Evolutionary conservation across 2,329 filamentous ascomycete genomes (phyloP).

Genomic region (Penicillium hesseltinei): DNA sequence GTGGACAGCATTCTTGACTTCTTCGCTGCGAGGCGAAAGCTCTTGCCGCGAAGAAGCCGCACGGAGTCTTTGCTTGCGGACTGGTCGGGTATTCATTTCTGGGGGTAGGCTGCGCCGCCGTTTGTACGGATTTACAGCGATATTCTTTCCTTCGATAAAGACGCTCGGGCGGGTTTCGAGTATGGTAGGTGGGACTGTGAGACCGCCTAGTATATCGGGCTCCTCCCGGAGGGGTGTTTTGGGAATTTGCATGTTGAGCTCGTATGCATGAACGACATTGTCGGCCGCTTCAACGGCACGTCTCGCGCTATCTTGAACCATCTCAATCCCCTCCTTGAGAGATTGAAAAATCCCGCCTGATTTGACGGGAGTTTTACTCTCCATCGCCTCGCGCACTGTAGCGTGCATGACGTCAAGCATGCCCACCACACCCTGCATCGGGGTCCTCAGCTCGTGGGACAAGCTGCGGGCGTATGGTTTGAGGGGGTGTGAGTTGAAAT

Average conservation of each 20-base stretch:
- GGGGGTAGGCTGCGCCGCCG: slow-evolving; percentile 43
- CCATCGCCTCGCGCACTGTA: slow-evolving; percentile 65
- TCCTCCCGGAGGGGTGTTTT: slow-evolving; percentile 54
- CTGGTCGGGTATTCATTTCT: slow-evolving; percentile 34
- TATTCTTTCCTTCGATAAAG: slow-evolving; percentile 45
- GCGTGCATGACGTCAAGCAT: slow-evolving; percentile 77
- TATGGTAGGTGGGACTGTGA: slow-evolving; percentile 17
- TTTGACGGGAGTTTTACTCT: slow-evolving; percentile 51
- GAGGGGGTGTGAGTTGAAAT: slow-evolving; percentile 60
- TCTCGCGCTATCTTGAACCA: slow-evolving; percentile 70
- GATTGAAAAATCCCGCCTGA: slow-evolving; percentile 58
- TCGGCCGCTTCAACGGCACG: slow-evolving; percentile 71
- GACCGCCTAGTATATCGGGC: slow-evolving; percentile 33
- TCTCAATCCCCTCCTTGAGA: slow-evolving; percentile 67
- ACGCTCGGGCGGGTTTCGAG: slow-evolving; percentile 40
- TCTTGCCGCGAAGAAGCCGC: slow-evolving; percentile 34
- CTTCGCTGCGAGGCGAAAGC: slow-evolving; percentile 40
- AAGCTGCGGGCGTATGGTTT: slow-evolving; percentile 71
- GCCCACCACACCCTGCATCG: slow-evolving; percentile 73
- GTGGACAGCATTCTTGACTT: slow-evolving; percentile 43
- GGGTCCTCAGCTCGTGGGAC: slow-evolving; percentile 69
- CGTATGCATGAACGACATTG: slow-evolving; percentile 73
- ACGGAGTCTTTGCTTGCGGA: slow-evolving; percentile 38
- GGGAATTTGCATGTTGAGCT: slow-evolving; percentile 73
- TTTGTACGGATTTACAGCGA: slow-evolving; percentile 46